Base-by-base conservation (phyloP, 2,329 filamentous ascomycete species). In the Beauveria varroae region DNA sequence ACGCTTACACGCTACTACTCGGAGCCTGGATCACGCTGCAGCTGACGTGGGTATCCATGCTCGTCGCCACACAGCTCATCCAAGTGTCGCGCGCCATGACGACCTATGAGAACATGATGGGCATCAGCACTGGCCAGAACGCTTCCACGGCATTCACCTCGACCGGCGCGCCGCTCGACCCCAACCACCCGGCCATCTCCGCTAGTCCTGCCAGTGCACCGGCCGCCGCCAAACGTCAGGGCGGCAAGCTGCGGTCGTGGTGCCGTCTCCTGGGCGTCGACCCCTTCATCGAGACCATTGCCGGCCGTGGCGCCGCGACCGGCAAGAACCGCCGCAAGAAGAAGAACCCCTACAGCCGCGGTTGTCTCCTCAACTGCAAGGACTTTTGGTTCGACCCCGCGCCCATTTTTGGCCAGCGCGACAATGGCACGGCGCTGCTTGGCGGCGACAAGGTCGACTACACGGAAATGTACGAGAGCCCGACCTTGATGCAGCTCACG, bases 351-450 rank as follows among this genome's bases (percentile, higher is more conserved):
- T 99, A 93, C 73, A 93, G 87, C 62, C 82, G 86, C 37, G 95
- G 95, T 8, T 81, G 91, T 44, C 68, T 96, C n/a, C 84, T 87
- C 63, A 99, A 99, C 71, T 99, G 95, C 75, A 88, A 85, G 66
- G 96, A 99, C 74, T 99, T 99, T 73, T 98, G 93, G 91, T 93
- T 90, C 69, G 95, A 98, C 71, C 86, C 90, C 1, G 87, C 90
- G 2, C 89, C 93, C 0, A 73, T 96, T 20, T 93, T 96, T 71
- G 86, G 88, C 12, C 85, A 81, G 67, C 83, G 88, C 62, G 86
- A 90, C 68, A 88, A 84, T 56, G 93, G 93, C 14, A 81, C 81
- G 49, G 92, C 89, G 0, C 77, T 92, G 72, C 76, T 99, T 8
- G 90, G 86, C 16, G 93, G 95, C 2, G 82, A 89, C 68, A 78